These are phyloP conservation scores for Striga asiatica DNA, from an alignment of 257 asterid genomes.

Conservation along the genomic window DNA sequence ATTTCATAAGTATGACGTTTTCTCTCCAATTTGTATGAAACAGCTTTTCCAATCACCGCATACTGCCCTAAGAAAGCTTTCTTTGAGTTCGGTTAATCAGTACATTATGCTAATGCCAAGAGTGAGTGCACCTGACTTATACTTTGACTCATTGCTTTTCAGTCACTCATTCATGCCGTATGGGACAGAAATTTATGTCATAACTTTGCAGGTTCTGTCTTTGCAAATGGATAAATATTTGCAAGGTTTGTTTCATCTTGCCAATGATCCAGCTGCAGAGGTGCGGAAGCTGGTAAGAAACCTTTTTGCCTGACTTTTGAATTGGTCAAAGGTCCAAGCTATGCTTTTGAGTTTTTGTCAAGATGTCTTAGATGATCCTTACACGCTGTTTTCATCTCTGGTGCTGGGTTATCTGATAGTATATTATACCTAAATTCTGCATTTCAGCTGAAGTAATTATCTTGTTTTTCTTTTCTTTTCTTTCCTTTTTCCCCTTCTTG, in stretches of 20 bases:
- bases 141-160: slow-evolving; percentile 3
- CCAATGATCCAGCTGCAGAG: slow-evolving; percentile 70
- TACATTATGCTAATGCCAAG: slow-evolving; percentile 92
- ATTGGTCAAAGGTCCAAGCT: slow-evolving; percentile 36
- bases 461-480: no score
- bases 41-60: slow-evolving; percentile 94
- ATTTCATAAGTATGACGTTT: no score
- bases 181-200: neutral
- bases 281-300: slow-evolving; percentile 86
- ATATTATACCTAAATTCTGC: no score
- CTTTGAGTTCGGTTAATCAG: slow-evolving; percentile 85
- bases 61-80: slow-evolving; percentile 62
- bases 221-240: slow-evolving; percentile 81
- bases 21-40: no score
- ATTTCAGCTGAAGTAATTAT: no score
- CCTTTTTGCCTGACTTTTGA: slow-evolving; percentile 54
- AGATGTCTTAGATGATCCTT: no score
- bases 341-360: neutral
- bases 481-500: no score
- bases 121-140: slow-evolving; percentile 36
- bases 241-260: slow-evolving; percentile 87
- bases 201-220: slow-evolving; percentile 44
- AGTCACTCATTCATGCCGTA: slow-evolving; percentile 1
- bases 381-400: no score
- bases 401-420: no score